Evolutionary conservation across 257 asterid species (phyloP).

Genomic region (Thymus quinquecostatus): DNA sequence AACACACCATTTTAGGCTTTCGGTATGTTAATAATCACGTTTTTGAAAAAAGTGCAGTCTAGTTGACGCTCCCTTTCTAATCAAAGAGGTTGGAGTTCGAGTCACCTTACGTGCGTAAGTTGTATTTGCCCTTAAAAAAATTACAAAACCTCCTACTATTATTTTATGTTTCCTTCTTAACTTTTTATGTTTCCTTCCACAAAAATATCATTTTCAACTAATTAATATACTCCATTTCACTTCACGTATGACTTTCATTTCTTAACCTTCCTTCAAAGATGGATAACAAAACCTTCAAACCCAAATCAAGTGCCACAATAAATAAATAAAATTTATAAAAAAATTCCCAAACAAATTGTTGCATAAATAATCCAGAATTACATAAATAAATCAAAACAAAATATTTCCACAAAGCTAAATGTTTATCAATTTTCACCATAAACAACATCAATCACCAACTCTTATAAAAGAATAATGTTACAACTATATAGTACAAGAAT

Average conservation of each 20-base stretch:
- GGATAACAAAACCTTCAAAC: conserved; percentile 16
- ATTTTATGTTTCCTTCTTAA: too few relatives aligned
- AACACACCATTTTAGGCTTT: too few relatives aligned
- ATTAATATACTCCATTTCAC: not conserved
- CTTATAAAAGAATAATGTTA: not conserved
- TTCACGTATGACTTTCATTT: not conserved
- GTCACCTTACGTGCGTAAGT: too few relatives aligned
- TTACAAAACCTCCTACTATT: too few relatives aligned
- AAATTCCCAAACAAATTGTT: not conserved
- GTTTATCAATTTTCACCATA: conserved; percentile 3
- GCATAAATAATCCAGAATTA: not conserved
- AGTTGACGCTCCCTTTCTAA: too few relatives aligned
- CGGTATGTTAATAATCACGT: too few relatives aligned
- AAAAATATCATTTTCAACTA: not conserved
- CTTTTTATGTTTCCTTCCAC: too few relatives aligned
- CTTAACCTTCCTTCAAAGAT: conserved; percentile 10
- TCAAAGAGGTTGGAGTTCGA: too few relatives aligned
- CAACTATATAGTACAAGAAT: conserved; percentile 24
- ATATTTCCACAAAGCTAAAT: not conserved
- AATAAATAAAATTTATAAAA: not conserved
- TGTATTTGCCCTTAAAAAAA: too few relatives aligned
- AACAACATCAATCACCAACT: conserved; percentile 8
- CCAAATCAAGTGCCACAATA: not conserved
- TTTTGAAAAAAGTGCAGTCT: too few relatives aligned
- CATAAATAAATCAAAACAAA: not conserved